A percentile compares a stretch with the other conserved stretches of the same genome.
These are phyloP conservation scores for Linnemannia schmuckeri DNA, from an alignment of 192 early-diverging fungal species.

Conservation along the genomic window DNA sequence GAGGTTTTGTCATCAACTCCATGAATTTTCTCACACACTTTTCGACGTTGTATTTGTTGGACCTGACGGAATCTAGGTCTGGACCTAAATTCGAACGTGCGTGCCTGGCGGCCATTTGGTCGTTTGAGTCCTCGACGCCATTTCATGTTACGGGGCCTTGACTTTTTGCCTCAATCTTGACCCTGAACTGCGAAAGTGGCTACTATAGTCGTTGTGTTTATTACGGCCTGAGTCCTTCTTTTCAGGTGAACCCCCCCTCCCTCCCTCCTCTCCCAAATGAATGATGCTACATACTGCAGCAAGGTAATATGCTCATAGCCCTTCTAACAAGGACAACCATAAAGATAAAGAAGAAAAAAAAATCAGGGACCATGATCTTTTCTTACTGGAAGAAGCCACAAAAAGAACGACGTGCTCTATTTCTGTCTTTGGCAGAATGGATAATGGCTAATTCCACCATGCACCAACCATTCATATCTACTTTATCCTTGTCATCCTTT, in stretches of 20 bases:
- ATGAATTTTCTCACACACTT: neutral
- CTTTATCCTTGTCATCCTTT: neutral
- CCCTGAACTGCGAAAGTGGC: neutral
- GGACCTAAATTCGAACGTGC: neutral
- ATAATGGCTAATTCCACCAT: too few relatives aligned
- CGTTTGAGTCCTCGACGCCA: neutral
- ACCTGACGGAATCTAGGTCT: neutral
- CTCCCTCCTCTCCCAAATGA: too few relatives aligned
- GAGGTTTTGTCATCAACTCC: conserved; percentile 1
- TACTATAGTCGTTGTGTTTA: too few relatives aligned
- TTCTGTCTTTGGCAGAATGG: too few relatives aligned
- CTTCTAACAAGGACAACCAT: neutral
- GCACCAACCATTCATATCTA: neutral
- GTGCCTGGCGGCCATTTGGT: neutral
- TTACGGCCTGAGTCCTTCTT: too few relatives aligned
- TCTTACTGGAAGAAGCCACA: neutral
- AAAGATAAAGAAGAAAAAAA: neutral
- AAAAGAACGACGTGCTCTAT: neutral
- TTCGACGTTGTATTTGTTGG: neutral
- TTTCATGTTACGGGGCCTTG: neutral
- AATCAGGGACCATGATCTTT: neutral
- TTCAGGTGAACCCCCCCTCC: too few relatives aligned
- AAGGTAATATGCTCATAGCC: neutral
- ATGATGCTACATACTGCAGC: neutral
- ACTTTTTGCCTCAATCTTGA: neutral